A percentile compares a stretch with the other conserved stretches of the same genome.
Conservation (phyloP, 2,329 filamentous ascomycete species). For the Myriosclerotinia scirpicola region DNA sequence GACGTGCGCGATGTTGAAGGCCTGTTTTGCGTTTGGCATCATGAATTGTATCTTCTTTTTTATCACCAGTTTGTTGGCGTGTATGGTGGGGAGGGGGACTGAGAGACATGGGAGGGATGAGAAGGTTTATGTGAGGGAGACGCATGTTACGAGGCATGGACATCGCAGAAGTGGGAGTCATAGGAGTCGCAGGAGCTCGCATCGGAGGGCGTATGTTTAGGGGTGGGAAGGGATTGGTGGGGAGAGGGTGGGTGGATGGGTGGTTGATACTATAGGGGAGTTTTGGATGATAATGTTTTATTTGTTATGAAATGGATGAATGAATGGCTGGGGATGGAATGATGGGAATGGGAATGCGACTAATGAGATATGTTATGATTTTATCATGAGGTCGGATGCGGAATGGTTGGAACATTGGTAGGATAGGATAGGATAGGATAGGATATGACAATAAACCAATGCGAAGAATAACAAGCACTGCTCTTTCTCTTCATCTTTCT, state of each 20-base stretch:
- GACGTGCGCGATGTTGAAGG: constrained; percentile 89
- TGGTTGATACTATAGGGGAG: background rate
- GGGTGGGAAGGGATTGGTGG: background rate
- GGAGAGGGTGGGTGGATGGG: background rate
- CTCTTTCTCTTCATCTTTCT: background rate
- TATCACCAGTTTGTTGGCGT: constrained; percentile 71
- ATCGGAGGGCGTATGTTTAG: constrained; percentile 40
- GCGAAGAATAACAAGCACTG: background rate
- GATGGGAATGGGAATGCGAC: background rate
- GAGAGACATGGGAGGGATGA: constrained; percentile 19
- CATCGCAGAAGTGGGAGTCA: constrained; percentile 38
- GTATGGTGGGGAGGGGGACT: constrained; percentile 35
- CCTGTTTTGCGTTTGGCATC: constrained; percentile 83
- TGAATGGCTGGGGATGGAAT: background rate
- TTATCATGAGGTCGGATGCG: background rate
- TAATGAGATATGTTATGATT: background rate
- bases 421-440: background rate
- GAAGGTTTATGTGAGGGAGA: constrained; percentile 37
- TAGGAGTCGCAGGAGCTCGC: constrained; percentile 37
- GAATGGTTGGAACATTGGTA: no score
- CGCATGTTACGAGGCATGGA: constrained; percentile 37
- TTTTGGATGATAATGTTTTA: background rate
- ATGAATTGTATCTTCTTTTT: constrained; percentile 84
- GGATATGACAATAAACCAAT: background rate
- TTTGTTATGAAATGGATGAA: background rate